Conservation (phyloP, 129 eudicot genomes). For the Escallonia herrerae region DNA sequence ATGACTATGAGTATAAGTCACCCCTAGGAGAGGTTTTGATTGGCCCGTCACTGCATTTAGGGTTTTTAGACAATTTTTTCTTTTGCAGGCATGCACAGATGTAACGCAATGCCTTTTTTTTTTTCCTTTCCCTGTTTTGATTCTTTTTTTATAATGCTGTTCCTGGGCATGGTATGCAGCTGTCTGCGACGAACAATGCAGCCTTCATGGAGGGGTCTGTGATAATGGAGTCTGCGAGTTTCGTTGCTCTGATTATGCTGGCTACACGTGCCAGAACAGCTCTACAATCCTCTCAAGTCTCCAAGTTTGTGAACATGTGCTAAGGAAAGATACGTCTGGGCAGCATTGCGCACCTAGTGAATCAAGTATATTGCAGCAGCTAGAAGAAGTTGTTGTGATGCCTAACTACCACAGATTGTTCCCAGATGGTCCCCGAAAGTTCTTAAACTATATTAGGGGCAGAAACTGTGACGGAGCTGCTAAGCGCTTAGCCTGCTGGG, state of each 20-base stretch:
- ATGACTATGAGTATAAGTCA: too few relatives aligned
- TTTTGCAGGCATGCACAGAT: too few relatives aligned
- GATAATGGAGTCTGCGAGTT: constrained; percentile 96
- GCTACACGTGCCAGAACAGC: constrained; percentile 81
- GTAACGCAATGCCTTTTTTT: too few relatives aligned
- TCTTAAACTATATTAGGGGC: constrained; percentile 65
- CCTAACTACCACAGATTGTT: constrained; percentile 91
- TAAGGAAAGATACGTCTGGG: constrained; percentile 44
- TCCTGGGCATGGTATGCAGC: constrained; percentile 40
- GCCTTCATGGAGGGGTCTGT: constrained; percentile 98
- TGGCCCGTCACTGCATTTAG: too few relatives aligned
- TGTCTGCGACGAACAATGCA: constrained; percentile 94
- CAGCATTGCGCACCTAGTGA: constrained; percentile 98
- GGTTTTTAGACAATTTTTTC: too few relatives aligned
- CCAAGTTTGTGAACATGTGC: constrained; percentile 68
- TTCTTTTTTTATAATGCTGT: neutral
- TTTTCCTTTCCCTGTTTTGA: too few relatives aligned
- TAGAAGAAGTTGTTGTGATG: constrained; percentile 93
- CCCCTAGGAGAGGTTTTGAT: too few relatives aligned
- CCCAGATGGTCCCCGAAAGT: constrained; percentile 83
- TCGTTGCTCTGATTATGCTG: constrained; percentile 96
- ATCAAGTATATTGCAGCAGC: constrained; percentile 76
- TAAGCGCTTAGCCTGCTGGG: constrained; percentile 96
- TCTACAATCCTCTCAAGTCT: constrained; percentile 72
- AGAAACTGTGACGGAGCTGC: constrained; percentile 91